Evolutionary conservation across 75 land plant genomes (phyloP).

Genomic region (Selaginella tamariscina): DNA sequence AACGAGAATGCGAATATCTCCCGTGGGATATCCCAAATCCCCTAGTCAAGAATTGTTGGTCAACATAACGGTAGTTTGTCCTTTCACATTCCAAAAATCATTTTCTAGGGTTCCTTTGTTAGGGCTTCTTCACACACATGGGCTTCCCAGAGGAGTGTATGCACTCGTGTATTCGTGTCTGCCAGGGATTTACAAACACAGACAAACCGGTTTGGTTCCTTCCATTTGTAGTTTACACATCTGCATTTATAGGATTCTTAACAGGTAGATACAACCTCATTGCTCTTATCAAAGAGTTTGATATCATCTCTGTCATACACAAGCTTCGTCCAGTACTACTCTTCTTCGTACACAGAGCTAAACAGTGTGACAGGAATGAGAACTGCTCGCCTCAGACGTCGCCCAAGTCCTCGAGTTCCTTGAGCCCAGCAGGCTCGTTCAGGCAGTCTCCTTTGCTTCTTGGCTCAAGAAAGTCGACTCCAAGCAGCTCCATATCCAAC

Average conservation of each 20-base stretch:
- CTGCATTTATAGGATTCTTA: background rate
- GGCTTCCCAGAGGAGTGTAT: background rate
- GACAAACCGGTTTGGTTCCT: background rate
- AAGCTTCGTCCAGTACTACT: background rate
- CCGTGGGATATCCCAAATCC: too few relatives aligned
- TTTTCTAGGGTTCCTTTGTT: too few relatives aligned
- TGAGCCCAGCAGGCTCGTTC: background rate
- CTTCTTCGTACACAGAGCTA: background rate
- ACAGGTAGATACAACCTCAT: background rate
- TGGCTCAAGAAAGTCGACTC: background rate
- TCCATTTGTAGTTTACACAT: background rate
- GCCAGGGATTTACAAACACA: background rate
- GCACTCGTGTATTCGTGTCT: background rate
- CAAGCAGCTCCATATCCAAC: background rate
- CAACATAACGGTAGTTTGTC: too few relatives aligned
- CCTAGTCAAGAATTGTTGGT: too few relatives aligned
- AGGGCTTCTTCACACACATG: too few relatives aligned
- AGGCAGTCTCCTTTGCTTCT: background rate
- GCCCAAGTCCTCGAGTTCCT: background rate
- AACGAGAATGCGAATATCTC: too few relatives aligned
- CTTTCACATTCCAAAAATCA: too few relatives aligned
- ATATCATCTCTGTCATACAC: too few relatives aligned
- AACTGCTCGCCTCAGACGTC: background rate
- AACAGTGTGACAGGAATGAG: background rate
- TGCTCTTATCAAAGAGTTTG: background rate